Base-by-base conservation (phyloP, 2,329 filamentous ascomycete genomes). In the Diaporthe nobilis region DNA sequence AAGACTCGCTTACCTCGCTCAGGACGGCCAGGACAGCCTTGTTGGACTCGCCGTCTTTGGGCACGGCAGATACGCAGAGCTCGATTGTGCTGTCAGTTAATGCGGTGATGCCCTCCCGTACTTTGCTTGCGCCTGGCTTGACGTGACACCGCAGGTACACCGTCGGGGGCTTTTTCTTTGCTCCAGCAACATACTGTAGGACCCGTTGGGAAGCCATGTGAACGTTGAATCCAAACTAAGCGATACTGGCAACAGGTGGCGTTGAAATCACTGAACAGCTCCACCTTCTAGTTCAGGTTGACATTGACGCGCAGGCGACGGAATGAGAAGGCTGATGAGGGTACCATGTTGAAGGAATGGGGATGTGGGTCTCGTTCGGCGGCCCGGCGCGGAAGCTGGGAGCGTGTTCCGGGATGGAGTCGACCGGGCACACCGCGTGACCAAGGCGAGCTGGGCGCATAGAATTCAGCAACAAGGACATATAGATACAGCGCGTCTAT, bases 11-110 rank as follows among this genome's bases (percentile, higher is more conserved):
- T 79, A 92, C 91, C 80, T 90, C 85, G 77, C 92, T 92, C 73
- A 95, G 84, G 6, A 94, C 83, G 51, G 88, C 86, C 67, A 91
- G 84, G 3, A 94, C 91, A 6, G 93, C 92, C 80, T 89, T 90
- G 81, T 95, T 95, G 7, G 93, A 90, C 80, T 94, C 91, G 20
- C 92, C 92, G 20, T 94, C 91, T 76, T 88, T 87, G 15, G 93
- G 88, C 77, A 89, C 91, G 0, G 92, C 92, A 0, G 92, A 84
- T 3, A 94, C 92, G 65, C 91, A 93, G 1, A 95, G 82, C 76
- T 93, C 89, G 63, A 95, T 87, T 2, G 84, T 85, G 9, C 90
- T 87, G 34, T 91, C 87, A 0, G 88, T 88, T 5, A 95, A 83
- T 0, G 86, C 85, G 3, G 85, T 81, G 60, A 95, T 86, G 20